phyloP scores from a whole-genome alignment of 768 basidiomycete genomes.

The Lentinus brumalis region DNA sequence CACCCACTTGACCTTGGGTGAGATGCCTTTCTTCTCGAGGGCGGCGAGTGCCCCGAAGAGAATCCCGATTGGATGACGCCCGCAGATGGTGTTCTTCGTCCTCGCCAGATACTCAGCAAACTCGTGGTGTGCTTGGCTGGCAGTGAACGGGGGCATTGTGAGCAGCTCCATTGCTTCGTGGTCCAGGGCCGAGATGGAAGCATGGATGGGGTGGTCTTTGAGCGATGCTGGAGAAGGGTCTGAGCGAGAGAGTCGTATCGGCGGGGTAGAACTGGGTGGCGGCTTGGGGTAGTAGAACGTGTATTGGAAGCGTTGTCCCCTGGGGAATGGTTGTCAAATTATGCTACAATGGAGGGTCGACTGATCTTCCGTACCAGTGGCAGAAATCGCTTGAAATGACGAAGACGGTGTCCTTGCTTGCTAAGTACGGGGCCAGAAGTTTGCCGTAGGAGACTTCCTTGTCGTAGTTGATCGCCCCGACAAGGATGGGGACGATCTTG shows the following conservation, averaged over 20 bases:
- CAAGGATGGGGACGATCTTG: constrained; percentile 84
- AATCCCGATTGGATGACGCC: constrained; percentile 93
- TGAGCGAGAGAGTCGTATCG: constrained; percentile 52
- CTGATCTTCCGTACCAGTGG: constrained; percentile 70
- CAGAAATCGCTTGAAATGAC: constrained; percentile 97
- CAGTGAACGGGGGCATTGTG: constrained; percentile 54
- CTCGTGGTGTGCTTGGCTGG: constrained; percentile 53
- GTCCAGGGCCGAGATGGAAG: constrained; percentile 83
- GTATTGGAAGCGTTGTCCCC: constrained; percentile 86
- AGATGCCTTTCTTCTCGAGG: constrained; percentile 46
- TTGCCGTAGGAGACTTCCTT: constrained; percentile 66
- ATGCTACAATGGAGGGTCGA: background rate
- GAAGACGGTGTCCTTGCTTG: constrained; percentile 77
- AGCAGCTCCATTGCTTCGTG: constrained; percentile 82
- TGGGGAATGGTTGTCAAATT: constrained; percentile 26
- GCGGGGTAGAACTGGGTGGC: constrained; percentile 46
- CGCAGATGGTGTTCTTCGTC: constrained; percentile 96
- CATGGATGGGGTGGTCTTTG: constrained; percentile 66
- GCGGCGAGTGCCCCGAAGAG: constrained; percentile 74
- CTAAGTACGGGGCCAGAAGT: constrained; percentile 80
- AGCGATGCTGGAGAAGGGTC: constrained; percentile 38
- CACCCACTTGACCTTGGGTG: constrained; percentile 70
- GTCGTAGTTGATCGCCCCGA: constrained; percentile 70
- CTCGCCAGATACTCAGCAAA: constrained; percentile 69
- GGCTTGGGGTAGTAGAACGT: constrained; percentile 82